These are phyloP conservation scores for Trichosporon sp. DNA, from an alignment of 1,284 basidiomycete genomes.

Conservation along the genomic window DNA sequence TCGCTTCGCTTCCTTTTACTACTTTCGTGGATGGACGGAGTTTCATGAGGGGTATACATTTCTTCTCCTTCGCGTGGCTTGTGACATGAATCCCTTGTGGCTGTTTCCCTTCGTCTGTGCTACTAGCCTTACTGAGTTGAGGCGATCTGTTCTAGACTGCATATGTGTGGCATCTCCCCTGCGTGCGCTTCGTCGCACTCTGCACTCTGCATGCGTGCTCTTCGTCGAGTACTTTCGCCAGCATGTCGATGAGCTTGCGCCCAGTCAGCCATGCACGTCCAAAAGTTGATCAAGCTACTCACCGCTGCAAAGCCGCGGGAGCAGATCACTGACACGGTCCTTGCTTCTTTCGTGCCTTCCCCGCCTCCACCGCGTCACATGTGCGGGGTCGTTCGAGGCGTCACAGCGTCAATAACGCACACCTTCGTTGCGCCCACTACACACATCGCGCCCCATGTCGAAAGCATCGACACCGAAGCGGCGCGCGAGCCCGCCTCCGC, in stretches of 20 bases:
- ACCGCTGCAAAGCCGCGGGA: neutral
- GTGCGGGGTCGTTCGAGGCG: neutral
- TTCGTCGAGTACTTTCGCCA: too few relatives aligned
- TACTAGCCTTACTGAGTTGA: neutral
- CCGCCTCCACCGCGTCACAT: conserved; percentile 1
- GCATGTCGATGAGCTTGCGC: too few relatives aligned
- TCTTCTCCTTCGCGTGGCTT: neutral
- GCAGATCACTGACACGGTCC: neutral
- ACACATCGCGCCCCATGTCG: neutral
- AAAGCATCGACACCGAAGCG: neutral
- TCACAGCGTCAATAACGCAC: neutral
- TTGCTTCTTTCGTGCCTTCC: neutral
- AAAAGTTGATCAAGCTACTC: neutral
- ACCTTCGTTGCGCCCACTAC: neutral
- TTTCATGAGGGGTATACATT: conserved; percentile 24
- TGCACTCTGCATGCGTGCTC: neutral
- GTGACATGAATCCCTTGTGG: neutral
- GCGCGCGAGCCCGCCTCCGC: neutral
- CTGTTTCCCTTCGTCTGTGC: neutral
- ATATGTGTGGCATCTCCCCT: neutral
- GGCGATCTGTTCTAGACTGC: neutral
- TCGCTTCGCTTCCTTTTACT: conserved; percentile 12
- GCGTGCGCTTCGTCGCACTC: neutral
- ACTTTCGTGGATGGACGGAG: conserved; percentile 8
- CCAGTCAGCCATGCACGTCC: too few relatives aligned